Evolutionary conservation across 2,329 filamentous ascomycete species (phyloP).

Genomic region (Pseudogymnoascus sp.): DNA sequence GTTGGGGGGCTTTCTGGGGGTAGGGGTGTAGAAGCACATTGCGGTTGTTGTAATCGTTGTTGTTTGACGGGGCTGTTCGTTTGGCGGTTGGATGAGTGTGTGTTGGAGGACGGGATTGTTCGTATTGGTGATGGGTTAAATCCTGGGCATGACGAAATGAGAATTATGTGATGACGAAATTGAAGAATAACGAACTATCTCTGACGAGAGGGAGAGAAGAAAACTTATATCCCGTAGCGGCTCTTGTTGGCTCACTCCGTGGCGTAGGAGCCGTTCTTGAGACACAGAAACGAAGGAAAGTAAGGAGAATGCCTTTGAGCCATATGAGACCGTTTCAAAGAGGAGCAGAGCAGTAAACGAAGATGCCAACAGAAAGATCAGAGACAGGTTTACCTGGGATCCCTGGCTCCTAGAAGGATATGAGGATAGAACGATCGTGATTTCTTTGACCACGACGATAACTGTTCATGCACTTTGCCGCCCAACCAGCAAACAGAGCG

Average conservation of each 20-base stretch:
- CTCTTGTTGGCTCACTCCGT: neutral
- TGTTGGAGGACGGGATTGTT: neutral
- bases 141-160: neutral
- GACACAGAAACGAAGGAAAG: slow-evolving; percentile 4
- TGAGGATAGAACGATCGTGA: neutral
- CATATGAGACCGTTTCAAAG: neutral
- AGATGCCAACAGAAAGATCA: neutral
- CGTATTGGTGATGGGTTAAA: neutral
- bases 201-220: neutral
- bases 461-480: slow-evolving; percentile 8
- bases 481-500: neutral
- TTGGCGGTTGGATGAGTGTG: neutral
- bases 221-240: neutral
- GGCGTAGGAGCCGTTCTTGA: neutral
- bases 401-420: neutral
- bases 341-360: neutral
- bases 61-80: neutral
- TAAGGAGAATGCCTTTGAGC: slow-evolving; percentile 4
- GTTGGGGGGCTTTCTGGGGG: neutral
- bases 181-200: neutral
- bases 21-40: neutral
- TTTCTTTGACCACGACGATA: neutral
- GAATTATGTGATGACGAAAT: neutral
- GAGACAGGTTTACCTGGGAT: neutral
- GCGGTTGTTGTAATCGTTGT: neutral